Evolutionary conservation across 495 filamentous ascomycete genomes (phyloP).

Genomic region (Neohortaea acidophila): DNA sequence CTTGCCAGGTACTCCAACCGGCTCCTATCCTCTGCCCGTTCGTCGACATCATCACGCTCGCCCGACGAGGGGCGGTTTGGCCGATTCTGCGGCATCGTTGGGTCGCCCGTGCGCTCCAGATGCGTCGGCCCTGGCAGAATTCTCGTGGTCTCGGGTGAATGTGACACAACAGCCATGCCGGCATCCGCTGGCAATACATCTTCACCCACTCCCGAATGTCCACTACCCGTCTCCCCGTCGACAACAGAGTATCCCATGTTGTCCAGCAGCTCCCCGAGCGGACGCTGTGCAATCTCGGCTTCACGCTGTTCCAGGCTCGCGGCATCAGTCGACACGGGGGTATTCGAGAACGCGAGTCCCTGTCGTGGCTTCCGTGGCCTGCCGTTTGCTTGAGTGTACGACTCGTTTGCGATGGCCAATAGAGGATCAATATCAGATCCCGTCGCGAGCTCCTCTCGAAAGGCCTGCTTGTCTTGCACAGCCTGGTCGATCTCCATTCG

Average conservation of each 20-base stretch:
- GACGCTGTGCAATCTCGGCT: constrained; percentile 6
- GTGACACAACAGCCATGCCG: too few species aligned
- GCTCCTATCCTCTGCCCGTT: neutral
- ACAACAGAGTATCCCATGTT: constrained; percentile 6
- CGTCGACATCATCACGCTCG: neutral
- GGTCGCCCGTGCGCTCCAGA: constrained; percentile 1
- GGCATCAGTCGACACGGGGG: constrained; percentile 11
- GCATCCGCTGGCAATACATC: neutral
- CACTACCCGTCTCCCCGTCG: constrained; percentile 5
- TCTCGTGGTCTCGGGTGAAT: too few species aligned
- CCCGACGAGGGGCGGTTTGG: constrained; percentile 4
- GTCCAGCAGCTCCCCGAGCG: constrained; percentile 9
- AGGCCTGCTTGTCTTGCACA: constrained; percentile 1
- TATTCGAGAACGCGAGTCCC: neutral
- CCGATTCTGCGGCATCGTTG: constrained; percentile 14
- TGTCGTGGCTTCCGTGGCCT: neutral
- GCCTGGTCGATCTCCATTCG: constrained; percentile 23
- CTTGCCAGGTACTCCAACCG: neutral
- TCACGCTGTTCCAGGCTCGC: constrained; percentile 8
- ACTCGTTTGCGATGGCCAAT: constrained; percentile 8
- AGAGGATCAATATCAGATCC: constrained; percentile 9
- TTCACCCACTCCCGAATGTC: neutral
- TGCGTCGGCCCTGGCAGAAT: too few species aligned
- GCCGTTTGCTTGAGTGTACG: neutral
- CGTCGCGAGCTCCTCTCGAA: constrained; percentile 1